phyloP scores from a whole-genome alignment of 257 asterid genomes.

The Solanum phureja region DNA sequence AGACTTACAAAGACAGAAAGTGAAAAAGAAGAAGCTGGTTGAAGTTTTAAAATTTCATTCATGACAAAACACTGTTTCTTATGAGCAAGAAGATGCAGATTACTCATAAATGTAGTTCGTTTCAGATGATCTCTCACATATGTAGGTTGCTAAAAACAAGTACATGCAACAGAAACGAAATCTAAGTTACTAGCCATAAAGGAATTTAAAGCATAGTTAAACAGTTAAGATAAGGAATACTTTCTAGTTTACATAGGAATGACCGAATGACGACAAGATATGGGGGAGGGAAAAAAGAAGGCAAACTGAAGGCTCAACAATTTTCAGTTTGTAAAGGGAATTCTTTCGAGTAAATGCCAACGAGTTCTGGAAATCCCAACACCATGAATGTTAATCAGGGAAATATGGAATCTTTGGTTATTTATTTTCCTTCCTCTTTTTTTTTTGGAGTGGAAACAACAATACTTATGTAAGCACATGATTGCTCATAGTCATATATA shows the following conservation, averaged over 20 bases:
- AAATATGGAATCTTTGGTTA: background rate
- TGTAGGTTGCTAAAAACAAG: background rate
- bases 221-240: background rate
- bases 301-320: background rate
- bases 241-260: background rate
- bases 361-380: background rate
- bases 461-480: background rate
- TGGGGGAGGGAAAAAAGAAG: background rate
- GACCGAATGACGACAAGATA: background rate
- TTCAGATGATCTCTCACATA: background rate
- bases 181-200: background rate
- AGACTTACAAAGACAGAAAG: too few species aligned
- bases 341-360: slow-evolving; percentile 1
- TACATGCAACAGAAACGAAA: background rate
- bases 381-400: background rate
- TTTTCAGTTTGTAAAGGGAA: background rate
- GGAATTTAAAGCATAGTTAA: background rate
- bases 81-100: too few species aligned
- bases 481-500: background rate
- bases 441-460: background rate
- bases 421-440: background rate
- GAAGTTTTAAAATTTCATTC: too few species aligned
- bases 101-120: too few species aligned
- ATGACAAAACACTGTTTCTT: too few species aligned
- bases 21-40: too few species aligned